Evolutionary conservation across 2,329 filamentous ascomycete species (phyloP).

Genomic region (Magnaporthales sp.): DNA sequence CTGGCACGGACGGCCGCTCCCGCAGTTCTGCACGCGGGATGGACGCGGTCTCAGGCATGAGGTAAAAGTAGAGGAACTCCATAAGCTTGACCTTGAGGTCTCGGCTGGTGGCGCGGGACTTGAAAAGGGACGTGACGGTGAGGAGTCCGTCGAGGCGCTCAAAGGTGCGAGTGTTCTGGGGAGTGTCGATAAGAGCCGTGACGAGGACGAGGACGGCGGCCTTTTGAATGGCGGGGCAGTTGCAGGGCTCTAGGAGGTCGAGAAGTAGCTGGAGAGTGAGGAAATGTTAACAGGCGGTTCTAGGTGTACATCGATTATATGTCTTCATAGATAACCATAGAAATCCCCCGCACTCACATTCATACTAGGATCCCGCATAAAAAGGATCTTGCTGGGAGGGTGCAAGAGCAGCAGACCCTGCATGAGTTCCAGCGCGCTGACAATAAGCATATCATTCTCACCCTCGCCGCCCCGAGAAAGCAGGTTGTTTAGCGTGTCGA

Average conservation of each 20-base stretch:
- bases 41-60: conserved; percentile 78
- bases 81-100: conserved; percentile 94
- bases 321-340: neutral
- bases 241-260: conserved; percentile 86
- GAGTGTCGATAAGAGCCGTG: conserved; percentile 76
- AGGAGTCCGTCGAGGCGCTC: conserved; percentile 86
- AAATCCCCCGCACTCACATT: conserved; percentile 48
- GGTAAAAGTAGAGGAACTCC: conserved; percentile 96
- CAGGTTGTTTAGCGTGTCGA: conserved; percentile 37
- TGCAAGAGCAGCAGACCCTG: conserved; percentile 85
- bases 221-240: conserved; percentile 86
- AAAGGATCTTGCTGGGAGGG: conserved; percentile 79
- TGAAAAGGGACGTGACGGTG: conserved; percentile 88
- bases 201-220: conserved; percentile 85
- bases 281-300: neutral
- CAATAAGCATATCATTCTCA: conserved; percentile 79
- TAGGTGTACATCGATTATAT: neutral
- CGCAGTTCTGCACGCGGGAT: conserved; percentile 34
- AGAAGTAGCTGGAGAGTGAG: conserved; percentile 55
- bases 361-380: conserved; percentile 88
- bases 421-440: conserved; percentile 79
- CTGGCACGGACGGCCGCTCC: conserved; percentile 28
- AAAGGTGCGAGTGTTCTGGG: conserved; percentile 83
- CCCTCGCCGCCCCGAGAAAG: conserved; percentile 31
- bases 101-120: conserved; percentile 72